Conservation (phyloP, 2,329 filamentous ascomycete genomes). For the Pseudonectria buxi region DNA sequence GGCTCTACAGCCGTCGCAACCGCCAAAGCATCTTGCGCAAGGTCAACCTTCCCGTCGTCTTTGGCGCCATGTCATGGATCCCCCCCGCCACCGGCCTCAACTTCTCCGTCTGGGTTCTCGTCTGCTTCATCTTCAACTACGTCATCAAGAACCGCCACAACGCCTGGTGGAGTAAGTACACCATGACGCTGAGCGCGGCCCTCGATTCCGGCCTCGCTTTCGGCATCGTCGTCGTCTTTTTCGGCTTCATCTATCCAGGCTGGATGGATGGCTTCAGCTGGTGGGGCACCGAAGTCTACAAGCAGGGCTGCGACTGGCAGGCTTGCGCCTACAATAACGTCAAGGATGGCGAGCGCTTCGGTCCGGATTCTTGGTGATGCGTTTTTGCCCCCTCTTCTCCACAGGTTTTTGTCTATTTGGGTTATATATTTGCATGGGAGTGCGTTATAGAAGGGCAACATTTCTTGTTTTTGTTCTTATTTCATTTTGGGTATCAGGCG, state of each 20-base stretch:
- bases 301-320: constrained; percentile 77
- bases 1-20: constrained; percentile 58
- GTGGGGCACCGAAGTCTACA: constrained; percentile 87
- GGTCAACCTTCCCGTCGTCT: constrained; percentile 76
- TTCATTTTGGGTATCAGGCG: no score
- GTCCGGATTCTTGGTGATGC: constrained; percentile 53
- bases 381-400: background rate
- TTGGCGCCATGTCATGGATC: constrained; percentile 79
- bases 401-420: background rate
- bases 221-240: constrained; percentile 77
- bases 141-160: constrained; percentile 60
- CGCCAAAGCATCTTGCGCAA: constrained; percentile 61
- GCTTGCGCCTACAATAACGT: constrained; percentile 66
- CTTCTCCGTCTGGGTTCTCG: constrained; percentile 79
- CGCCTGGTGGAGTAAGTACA: constrained; percentile 87
- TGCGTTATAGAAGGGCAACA: no score
- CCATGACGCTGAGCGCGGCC: constrained; percentile 79
- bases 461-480: no score
- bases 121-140: constrained; percentile 81
- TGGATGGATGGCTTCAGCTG: constrained; percentile 67
- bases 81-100: constrained; percentile 82
- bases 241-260: constrained; percentile 77
- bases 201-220: constrained; percentile 78
- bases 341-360: constrained; percentile 57
- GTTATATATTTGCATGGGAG: background rate